Base-by-base conservation (phyloP, 2,329 filamentous ascomycete species). In the Hypocreales sp. region DNA sequence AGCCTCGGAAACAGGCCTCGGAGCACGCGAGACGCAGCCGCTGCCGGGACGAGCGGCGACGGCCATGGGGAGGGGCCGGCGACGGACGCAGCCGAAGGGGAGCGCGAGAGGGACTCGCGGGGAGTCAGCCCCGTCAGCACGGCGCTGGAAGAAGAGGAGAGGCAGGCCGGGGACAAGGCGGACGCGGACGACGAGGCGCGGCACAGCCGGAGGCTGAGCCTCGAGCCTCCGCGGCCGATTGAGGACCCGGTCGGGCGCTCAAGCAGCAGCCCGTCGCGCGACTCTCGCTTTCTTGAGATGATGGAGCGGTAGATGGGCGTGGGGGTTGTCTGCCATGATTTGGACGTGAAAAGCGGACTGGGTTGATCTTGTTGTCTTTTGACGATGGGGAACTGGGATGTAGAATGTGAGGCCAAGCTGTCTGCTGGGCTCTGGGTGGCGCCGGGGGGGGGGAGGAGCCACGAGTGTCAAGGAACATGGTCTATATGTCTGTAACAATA, bases 281-380 rank as follows among this genome's bases (percentile, higher is more conserved):
- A 67, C 34, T 71, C 70, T 21, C 64, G 57, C 37, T 77, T 77
- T 37, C 55, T 54, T 25, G 72, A 77, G 49, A 62, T 66, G 35
- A 58, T 74, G 30, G 42, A 51, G 23, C 39, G 35, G 18, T 50
- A 34, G 46, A 20, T 13, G 10, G 20, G 8, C 16, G 15, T 13
- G 12, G 16, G 7, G 12, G 5, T 20, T 20, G 18, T 20, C 10
- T 20, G 18, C 10, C n/a, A n/a, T n/a, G n/a, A n/a, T n/a, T n/a
- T n/a, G n/a, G n/a, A n/a, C n/a, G n/a, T n/a, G n/a, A n/a, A n/a
- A n/a, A n/a, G n/a, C n/a, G n/a, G n/a, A n/a, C n/a, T n/a, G n/a
- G n/a, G n/a, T n/a, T n/a, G n/a, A n/a, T n/a, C n/a, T n/a, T n/a
- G n/a, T n/a, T n/a, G n/a, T n/a, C n/a, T n/a, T n/a, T n/a, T n/a